Evolutionary conservation across 495 filamentous ascomycete genomes (phyloP).

Genomic region (Penicillium robsamsonii): DNA sequence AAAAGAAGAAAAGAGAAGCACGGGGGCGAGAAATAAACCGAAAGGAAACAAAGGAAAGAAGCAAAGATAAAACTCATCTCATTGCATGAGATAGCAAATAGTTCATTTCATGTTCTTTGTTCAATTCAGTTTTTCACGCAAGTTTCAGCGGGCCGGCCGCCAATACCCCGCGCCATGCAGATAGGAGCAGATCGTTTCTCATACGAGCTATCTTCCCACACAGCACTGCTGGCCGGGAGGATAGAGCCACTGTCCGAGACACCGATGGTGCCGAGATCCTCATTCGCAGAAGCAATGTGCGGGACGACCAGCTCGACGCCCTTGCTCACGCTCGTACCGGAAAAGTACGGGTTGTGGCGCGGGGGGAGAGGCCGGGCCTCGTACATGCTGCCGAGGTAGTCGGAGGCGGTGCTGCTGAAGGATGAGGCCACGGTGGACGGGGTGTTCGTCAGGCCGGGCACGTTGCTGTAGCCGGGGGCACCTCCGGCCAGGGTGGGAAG

Average conservation of each 20-base stretch:
- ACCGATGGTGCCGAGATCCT: slow-evolving; percentile 19
- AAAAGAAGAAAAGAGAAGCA: not conserved
- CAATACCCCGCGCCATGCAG: slow-evolving; percentile 11
- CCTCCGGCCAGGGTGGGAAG: slow-evolving; percentile 34
- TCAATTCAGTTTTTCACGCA: slow-evolving; percentile 6
- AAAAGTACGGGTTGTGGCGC: slow-evolving; percentile 42
- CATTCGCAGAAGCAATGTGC: slow-evolving; percentile 23
- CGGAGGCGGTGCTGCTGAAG: slow-evolving; percentile 40
- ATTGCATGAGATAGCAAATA: not conserved
- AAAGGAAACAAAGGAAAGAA: not conserved
- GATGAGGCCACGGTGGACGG: slow-evolving; percentile 49
- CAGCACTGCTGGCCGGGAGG: slow-evolving; percentile 33
- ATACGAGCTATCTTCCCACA: slow-evolving; percentile 28
- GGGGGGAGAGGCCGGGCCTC: slow-evolving; percentile 40
- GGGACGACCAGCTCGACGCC: slow-evolving; percentile 46
- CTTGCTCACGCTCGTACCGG: slow-evolving; percentile 33
- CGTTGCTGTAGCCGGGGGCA: slow-evolving; percentile 5
- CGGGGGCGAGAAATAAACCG: not conserved
- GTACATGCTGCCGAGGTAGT: slow-evolving; percentile 36
- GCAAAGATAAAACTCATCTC: not conserved
- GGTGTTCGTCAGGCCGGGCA: slow-evolving; percentile 41
- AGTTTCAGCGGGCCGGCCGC: slow-evolving; percentile 1
- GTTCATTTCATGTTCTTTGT: not conserved
- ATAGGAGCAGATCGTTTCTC: slow-evolving; percentile 21
- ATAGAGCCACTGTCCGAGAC: slow-evolving; percentile 31